These are phyloP conservation scores for Psilocybe mexicana DNA, from an alignment of 1,284 basidiomycete genomes.

Conservation along the genomic window DNA sequence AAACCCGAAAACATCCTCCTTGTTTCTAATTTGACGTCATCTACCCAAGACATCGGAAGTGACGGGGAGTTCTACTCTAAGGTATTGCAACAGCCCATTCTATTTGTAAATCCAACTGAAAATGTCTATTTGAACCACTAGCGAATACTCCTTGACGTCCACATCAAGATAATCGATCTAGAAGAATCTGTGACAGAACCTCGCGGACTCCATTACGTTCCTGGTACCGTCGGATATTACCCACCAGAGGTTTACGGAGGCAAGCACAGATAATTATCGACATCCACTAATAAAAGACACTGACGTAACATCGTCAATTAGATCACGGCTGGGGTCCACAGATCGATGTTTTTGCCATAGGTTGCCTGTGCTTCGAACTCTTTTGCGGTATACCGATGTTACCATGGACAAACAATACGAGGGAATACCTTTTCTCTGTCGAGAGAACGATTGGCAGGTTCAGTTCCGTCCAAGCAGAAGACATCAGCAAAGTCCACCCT, in stretches of 20 bases:
- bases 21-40: neutral
- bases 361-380: constrained; percentile 1
- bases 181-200: neutral
- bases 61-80: neutral
- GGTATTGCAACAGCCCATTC: neutral
- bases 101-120: neutral
- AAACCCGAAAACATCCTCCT: neutral
- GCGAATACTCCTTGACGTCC: neutral
- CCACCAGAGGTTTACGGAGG: neutral
- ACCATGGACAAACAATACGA: neutral
- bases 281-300: neutral
- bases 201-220: neutral
- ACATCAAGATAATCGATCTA: constrained; percentile 3
- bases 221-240: neutral
- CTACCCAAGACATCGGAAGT: neutral
- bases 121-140: neutral
- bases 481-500: neutral
- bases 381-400: neutral
- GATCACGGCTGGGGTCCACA: neutral
- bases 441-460: neutral
- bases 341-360: neutral
- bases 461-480: neutral
- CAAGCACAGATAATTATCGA: neutral
- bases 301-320: neutral
- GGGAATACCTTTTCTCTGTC: neutral